These are phyloP conservation scores for Acidiella bohemica DNA, from an alignment of 495 filamentous ascomycete species.

Conservation along the genomic window DNA sequence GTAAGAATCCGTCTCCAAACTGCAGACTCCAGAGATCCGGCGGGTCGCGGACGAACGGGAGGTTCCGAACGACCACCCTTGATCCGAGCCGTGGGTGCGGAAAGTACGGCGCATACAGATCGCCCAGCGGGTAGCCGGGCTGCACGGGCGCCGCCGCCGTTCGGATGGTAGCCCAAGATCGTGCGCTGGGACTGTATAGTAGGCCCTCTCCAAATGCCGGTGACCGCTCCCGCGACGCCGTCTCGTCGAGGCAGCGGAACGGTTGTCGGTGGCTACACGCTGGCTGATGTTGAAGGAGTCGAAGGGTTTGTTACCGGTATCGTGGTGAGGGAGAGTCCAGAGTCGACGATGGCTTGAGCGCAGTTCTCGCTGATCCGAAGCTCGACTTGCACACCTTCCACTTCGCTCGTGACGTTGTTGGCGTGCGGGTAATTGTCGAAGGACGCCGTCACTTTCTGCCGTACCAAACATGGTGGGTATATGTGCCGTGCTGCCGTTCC, in stretches of 20 bases:
- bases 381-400: constrained; percentile 26
- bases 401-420: constrained; percentile 21
- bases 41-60: constrained; percentile 5
- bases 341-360: constrained; percentile 31
- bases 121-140: constrained; percentile 24
- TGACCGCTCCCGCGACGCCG: constrained; percentile 26
- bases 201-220: constrained; percentile 27
- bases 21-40: constrained; percentile 7
- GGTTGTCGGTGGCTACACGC: constrained; percentile 33
- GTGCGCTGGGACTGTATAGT: constrained; percentile 35
- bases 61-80: constrained; percentile 10
- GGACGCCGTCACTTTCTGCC: constrained; percentile 30
- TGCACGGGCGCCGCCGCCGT: constrained; percentile 26
- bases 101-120: constrained; percentile 26
- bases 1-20: constrained; percentile 7
- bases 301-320: constrained; percentile 32
- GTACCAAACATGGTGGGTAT: constrained; percentile 34
- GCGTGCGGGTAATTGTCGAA: constrained; percentile 29
- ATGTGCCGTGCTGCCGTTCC: constrained; percentile 25
- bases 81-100: constrained; percentile 20
- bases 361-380: constrained; percentile 27
- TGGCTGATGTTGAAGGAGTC: constrained; percentile 34
- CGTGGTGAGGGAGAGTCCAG: constrained; percentile 30
- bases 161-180: constrained; percentile 28
- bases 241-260: constrained; percentile 36